A percentile compares a stretch with the other conserved stretches of the same genome.
Conservation (phyloP, 352 stramenopile genomes). For the Phytopythium ostracodes region DNA sequence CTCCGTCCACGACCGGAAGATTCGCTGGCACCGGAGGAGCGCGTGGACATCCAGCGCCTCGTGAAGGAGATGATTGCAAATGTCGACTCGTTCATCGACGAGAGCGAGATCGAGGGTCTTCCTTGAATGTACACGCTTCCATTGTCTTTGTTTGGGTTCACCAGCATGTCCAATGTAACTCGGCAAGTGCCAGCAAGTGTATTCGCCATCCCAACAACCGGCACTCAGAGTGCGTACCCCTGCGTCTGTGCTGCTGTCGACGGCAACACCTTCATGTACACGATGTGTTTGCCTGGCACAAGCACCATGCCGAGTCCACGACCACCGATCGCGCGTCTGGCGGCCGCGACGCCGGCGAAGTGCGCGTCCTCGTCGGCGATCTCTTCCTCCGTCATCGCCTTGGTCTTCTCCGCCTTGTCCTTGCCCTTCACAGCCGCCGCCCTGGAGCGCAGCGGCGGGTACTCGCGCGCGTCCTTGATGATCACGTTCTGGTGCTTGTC, state of each 20-base stretch:
- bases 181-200: neutral
- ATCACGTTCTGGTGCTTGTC: conserved; percentile 85
- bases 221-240: neutral
- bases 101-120: conserved; percentile 33
- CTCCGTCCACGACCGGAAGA: conserved; percentile 29
- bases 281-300: conserved; percentile 72
- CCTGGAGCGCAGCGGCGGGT: conserved; percentile 23
- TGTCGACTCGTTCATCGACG: conserved; percentile 72
- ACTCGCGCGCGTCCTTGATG: conserved; percentile 66
- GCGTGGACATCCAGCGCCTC: conserved; percentile 21
- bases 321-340: conserved; percentile 19
- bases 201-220: neutral
- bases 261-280: conserved; percentile 61
- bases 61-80: conserved; percentile 73
- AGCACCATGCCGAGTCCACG: conserved; percentile 69
- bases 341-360: conserved; percentile 18
- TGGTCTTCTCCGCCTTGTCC: conserved; percentile 14
- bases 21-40: conserved; percentile 10
- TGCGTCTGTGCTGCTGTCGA: neutral
- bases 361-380: conserved; percentile 36
- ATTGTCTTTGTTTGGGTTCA: neutral
- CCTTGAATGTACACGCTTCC: neutral
- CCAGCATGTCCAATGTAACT: neutral
- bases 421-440: conserved; percentile 21
- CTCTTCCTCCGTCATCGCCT: conserved; percentile 13